These are phyloP conservation scores for Candida pseudoviswanathii DNA, from an alignment of 1,139 yeast species.

Conservation along the genomic window DNA sequence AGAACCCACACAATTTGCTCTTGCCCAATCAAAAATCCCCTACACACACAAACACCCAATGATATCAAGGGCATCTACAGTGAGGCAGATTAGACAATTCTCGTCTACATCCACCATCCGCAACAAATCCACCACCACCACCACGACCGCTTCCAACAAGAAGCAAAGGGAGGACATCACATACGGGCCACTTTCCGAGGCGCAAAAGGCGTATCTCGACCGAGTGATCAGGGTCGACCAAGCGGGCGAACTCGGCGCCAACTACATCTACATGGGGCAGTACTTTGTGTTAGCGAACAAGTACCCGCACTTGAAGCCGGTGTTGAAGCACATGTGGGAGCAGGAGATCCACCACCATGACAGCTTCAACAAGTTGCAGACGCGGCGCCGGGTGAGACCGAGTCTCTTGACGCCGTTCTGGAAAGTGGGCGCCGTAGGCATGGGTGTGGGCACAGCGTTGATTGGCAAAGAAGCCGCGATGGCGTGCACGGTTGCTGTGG, in stretches of 20 bases:
- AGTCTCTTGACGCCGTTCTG: conserved; percentile 88
- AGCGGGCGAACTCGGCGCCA: conserved; percentile 98
- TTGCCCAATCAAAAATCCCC: neutral
- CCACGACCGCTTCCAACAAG: conserved; percentile 19
- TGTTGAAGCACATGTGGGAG: conserved; percentile 96
- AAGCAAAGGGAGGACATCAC: conserved; percentile 24
- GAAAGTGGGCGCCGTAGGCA: conserved; percentile 85
- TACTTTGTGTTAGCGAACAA: conserved; percentile 71
- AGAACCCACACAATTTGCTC: neutral
- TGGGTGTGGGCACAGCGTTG: conserved; percentile 87
- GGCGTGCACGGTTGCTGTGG: conserved; percentile 99
- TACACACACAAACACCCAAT: neutral
- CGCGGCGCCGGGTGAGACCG: conserved; percentile 82
- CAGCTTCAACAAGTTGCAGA: conserved; percentile 79
- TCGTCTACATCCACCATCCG: neutral
- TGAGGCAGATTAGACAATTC: conserved; percentile 3
- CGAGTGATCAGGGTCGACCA: conserved; percentile 89
- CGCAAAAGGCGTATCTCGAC: conserved; percentile 72
- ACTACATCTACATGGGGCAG: conserved; percentile 91
- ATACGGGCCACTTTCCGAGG: conserved; percentile 51
- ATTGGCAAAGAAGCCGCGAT: conserved; percentile 95
- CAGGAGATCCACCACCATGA: conserved; percentile 90
- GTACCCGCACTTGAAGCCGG: conserved; percentile 68
- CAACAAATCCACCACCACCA: neutral
- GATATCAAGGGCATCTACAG: neutral